phyloP scores from a whole-genome alignment of 345 rosid species.

The Syzygium aqueum region DNA sequence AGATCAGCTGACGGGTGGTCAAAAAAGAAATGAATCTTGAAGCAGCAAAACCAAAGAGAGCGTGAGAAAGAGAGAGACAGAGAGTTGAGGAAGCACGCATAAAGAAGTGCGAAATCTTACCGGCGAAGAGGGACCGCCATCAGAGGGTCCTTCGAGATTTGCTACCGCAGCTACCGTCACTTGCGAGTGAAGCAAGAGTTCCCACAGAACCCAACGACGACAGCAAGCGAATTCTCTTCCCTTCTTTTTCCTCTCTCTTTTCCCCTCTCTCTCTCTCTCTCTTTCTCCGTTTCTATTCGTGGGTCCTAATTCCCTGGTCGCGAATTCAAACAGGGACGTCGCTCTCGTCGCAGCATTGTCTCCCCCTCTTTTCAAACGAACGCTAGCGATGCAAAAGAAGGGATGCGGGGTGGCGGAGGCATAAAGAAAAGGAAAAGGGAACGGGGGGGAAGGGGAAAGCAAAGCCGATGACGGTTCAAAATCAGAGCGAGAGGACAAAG shows the following conservation, averaged over 20 bases:
- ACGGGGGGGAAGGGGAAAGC: not conserved
- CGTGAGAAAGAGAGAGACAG: constrained; percentile 8
- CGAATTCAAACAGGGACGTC: not conserved
- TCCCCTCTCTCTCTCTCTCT: no score
- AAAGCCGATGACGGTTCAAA: not conserved
- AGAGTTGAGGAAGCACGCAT: not conserved
- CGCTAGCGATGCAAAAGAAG: not conserved
- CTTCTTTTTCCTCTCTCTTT: not conserved
- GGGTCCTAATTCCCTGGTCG: not conserved
- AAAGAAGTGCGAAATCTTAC: not conserved
- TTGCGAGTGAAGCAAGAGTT: not conserved
- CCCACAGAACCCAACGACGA: not conserved
- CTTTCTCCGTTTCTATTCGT: not conserved
- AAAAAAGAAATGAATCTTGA: constrained; percentile 10
- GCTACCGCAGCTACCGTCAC: not conserved
- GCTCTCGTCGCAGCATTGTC: not conserved
- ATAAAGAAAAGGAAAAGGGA: not conserved
- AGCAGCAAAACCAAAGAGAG: constrained; percentile 1
- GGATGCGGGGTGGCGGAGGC: not conserved
- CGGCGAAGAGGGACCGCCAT: constrained; percentile 11
- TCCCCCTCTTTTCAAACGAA: not conserved
- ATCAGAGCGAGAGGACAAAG: not conserved
- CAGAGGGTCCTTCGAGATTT: constrained; percentile 8
- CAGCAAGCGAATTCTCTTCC: not conserved
- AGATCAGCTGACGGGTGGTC: not conserved